Conservation (phyloP, 345 rosid genomes). For the Balakata baccata region DNA sequence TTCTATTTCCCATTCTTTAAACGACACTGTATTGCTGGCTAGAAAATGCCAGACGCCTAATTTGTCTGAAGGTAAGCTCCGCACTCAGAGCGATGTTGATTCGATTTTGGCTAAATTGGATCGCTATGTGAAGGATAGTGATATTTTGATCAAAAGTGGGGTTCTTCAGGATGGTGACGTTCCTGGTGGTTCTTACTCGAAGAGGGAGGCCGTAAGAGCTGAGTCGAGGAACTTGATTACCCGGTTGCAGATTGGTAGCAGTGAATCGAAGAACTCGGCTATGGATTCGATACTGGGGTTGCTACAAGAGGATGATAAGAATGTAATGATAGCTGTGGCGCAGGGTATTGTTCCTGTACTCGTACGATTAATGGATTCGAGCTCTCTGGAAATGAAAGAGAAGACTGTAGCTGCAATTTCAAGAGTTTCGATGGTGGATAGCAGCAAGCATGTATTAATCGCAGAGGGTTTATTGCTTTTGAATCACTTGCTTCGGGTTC, state of each 20-base stretch:
- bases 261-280: constrained; percentile 66
- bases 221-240: constrained; percentile 68
- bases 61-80: constrained; percentile 72
- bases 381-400: constrained; percentile 60
- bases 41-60: constrained; percentile 42
- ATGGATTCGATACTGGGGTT: constrained; percentile 60
- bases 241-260: constrained; percentile 74
- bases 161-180: constrained; percentile 41
- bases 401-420: constrained; percentile 68
- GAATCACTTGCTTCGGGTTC: constrained; percentile 68
- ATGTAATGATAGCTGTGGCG: constrained; percentile 80
- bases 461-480: constrained; percentile 73
- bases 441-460: constrained; percentile 67
- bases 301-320: constrained; percentile 69
- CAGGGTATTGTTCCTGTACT: constrained; percentile 87
- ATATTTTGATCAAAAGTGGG: constrained; percentile 62
- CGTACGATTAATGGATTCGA: constrained; percentile 60
- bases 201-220: constrained; percentile 61
- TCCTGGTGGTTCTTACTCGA: constrained; percentile 32
- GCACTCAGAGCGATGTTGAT: constrained; percentile 84
- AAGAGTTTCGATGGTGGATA: constrained; percentile 65
- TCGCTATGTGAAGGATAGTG: constrained; percentile 60
- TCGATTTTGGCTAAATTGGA: constrained; percentile 64
- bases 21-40: constrained; percentile 48
- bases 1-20: constrained; percentile 48